phyloP scores from a whole-genome alignment of 306 rosid genomes.

The Vigna reflexopilosa region DNA sequence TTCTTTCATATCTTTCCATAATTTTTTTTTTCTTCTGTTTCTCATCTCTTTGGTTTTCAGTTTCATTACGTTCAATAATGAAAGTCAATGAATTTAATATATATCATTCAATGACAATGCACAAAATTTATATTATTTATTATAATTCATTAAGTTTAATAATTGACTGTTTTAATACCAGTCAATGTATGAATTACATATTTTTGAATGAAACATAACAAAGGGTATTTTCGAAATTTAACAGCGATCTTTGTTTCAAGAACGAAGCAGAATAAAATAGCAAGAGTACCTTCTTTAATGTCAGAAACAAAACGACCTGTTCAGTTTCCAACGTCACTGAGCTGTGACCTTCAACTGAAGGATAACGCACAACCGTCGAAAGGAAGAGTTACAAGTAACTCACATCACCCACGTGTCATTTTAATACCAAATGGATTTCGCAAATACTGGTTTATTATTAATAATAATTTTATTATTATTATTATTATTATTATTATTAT shows the following conservation, averaged over 20 bases:
- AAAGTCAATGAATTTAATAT: too few relatives aligned
- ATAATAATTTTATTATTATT: too few relatives aligned
- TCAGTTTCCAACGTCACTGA: conserved; percentile 13
- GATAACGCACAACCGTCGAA: conserved; percentile 30
- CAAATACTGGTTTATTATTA: conserved; percentile 15
- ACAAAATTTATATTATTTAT: not conserved
- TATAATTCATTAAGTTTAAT: not conserved
- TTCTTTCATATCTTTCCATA: not conserved
- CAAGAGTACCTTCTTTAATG: conserved; percentile 5
- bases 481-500: too few relatives aligned
- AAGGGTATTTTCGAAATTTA: conserved; percentile 46
- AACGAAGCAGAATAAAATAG: conserved; percentile 51
- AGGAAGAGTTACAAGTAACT: conserved; percentile 44
- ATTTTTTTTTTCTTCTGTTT: not conserved
- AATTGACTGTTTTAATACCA: too few relatives aligned
- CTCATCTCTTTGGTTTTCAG: not conserved
- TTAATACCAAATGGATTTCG: conserved; percentile 12
- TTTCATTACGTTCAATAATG: not conserved
- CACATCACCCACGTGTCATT: conserved; percentile 46
- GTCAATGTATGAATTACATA: not conserved
- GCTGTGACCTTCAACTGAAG: conserved; percentile 33
- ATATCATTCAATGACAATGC: too few relatives aligned
- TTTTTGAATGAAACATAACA: not conserved
- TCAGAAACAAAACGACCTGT: conserved; percentile 36
- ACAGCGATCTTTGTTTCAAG: conserved; percentile 63